phyloP scores from a whole-genome alignment of 176 grass and related monocot species.

The Raddia distichophylla region DNA sequence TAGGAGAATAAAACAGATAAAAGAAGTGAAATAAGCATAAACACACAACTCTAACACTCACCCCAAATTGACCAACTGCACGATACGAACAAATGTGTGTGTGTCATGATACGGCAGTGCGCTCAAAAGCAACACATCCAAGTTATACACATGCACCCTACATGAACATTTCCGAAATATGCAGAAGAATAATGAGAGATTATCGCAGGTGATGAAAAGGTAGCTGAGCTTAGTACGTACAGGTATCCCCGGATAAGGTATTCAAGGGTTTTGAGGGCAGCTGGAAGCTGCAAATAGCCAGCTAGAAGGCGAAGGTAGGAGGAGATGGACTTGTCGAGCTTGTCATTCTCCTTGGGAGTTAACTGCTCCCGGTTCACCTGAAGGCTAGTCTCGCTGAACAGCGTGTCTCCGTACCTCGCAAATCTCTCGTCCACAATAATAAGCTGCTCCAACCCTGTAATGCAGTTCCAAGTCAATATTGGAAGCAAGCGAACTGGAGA shows the following conservation, averaged over 20 bases:
- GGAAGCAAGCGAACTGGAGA: not conserved
- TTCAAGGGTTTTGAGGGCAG: slow-evolving; percentile 82
- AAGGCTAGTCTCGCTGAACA: slow-evolving; percentile 85
- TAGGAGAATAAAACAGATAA: slow-evolving; percentile 1
- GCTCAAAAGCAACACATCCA: slow-evolving; percentile 78
- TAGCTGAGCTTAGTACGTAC: slow-evolving; percentile 45
- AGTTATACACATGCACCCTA: slow-evolving; percentile 92
- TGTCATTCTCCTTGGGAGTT: slow-evolving; percentile 70
- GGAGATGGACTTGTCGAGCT: slow-evolving; percentile 81
- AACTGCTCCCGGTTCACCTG: slow-evolving; percentile 77
- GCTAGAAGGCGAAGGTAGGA: slow-evolving; percentile 78
- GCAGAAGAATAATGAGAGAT: slow-evolving; percentile 39
- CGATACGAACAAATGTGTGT: slow-evolving; percentile 78
- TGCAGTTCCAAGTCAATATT: not conserved
- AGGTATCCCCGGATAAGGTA: slow-evolving; percentile 88
- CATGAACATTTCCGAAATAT: slow-evolving; percentile 45
- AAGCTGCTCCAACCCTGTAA: slow-evolving; percentile 83
- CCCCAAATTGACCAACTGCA: slow-evolving; percentile 82
- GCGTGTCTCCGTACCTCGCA: slow-evolving; percentile 55
- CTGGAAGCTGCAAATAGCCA: slow-evolving; percentile 67
- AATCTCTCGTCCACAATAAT: slow-evolving; percentile 60
- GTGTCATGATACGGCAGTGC: slow-evolving; percentile 89
- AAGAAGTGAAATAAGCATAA: slow-evolving; percentile 23
- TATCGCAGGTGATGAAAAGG: not conserved
- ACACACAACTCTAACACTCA: slow-evolving; percentile 33